These are phyloP conservation scores for Fusarium multiceps DNA, from an alignment of 2,329 filamentous ascomycete species.

Conservation along the genomic window DNA sequence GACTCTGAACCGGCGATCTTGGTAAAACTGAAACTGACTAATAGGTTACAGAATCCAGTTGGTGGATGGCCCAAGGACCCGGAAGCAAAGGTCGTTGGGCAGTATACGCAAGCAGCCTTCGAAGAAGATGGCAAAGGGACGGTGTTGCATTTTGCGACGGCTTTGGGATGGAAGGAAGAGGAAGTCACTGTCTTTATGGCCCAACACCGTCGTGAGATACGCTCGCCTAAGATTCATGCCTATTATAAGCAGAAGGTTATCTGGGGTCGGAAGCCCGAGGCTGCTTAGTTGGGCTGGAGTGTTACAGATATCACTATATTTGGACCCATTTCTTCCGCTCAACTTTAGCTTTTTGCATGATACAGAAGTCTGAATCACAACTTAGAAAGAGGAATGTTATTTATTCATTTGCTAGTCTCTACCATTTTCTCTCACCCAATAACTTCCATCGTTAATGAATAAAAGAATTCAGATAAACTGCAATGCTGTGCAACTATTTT, in stretches of 20 bases:
- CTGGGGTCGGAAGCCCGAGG: constrained; percentile 4
- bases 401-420: background rate
- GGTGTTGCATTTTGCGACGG: constrained; percentile 1
- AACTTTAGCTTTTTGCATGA: fast-evolving
- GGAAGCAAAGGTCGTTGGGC: background rate
- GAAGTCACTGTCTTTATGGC: background rate
- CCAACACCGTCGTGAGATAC: background rate
- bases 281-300: background rate
- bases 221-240: constrained; percentile 8
- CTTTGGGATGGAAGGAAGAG: background rate
- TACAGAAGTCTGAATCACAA: fast-evolving
- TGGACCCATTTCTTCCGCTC: fast-evolving
- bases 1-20: background rate
- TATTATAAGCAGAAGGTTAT: constrained; percentile 14
- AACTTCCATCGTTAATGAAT: fast-evolving
- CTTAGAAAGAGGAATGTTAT: fast-evolving
- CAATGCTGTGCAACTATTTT: background rate
- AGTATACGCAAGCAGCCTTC: background rate
- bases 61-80: constrained; percentile 17
- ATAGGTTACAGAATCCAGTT: background rate
- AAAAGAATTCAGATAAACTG: background rate
- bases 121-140: background rate
- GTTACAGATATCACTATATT: fast-evolving
- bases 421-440: background rate
- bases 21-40: background rate